A percentile compares a stretch with the other conserved stretches of the same genome.
phyloP scores from a whole-genome alignment of 495 filamentous ascomycete genomes.

The Durotheca rogersii region DNA sequence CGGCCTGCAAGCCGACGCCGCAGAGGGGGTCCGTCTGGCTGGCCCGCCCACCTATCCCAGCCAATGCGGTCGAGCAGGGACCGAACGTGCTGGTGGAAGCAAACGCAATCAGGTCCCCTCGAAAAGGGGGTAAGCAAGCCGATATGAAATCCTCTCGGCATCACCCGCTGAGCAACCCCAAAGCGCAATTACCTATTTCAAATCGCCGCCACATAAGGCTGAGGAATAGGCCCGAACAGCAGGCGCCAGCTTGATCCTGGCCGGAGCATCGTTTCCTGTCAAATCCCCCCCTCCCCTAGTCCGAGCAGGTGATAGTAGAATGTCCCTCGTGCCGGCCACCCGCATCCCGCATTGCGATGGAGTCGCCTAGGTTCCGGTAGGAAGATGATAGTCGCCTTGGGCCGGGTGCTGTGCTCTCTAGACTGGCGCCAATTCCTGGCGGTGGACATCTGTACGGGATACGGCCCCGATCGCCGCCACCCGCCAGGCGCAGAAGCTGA shows the following conservation, averaged over 20 bases:
- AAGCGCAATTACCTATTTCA: slow-evolving; percentile 5
- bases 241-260: slow-evolving; percentile 1
- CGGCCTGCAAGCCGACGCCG: slow-evolving; percentile 29
- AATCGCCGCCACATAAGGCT: slow-evolving; percentile 28
- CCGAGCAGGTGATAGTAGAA: slow-evolving; percentile 15
- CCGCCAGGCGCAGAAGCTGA: slow-evolving; percentile 8
- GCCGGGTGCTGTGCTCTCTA: no score
- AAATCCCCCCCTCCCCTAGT: slow-evolving; percentile 8
- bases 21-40: slow-evolving; percentile 22
- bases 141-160: slow-evolving; percentile 14
- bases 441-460: slow-evolving; percentile 19
- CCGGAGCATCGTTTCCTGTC: slow-evolving; percentile 1
- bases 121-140: slow-evolving; percentile 23
- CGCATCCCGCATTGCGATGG: slow-evolving; percentile 9
- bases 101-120: slow-evolving; percentile 19
- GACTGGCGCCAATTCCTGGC: background rate
- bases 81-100: slow-evolving; percentile 27
- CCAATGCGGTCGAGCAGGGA: slow-evolving; percentile 27
- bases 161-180: slow-evolving; percentile 12
- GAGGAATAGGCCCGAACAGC: slow-evolving; percentile 28
- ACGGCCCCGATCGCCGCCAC: slow-evolving; percentile 2
- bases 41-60: slow-evolving; percentile 8
- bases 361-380: slow-evolving; percentile 9
- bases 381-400: slow-evolving; percentile 19
- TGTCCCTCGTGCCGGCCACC: slow-evolving; percentile 9